Conservation (phyloP, 768 basidiomycete genomes). For the Kwoniella dejecticola region DNA sequence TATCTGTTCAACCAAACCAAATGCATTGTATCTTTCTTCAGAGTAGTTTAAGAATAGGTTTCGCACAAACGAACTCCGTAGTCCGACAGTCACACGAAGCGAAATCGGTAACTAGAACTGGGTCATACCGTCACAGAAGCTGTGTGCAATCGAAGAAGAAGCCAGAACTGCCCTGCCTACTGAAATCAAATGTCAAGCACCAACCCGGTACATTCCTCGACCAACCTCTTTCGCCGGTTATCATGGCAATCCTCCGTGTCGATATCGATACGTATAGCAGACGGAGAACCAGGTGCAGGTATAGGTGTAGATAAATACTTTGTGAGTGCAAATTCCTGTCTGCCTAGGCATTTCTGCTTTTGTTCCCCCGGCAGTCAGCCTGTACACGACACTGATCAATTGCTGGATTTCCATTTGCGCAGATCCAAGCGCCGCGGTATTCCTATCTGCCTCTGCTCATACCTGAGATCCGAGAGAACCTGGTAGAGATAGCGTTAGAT, state of each 20-base stretch:
- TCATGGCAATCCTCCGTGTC: constrained; percentile 91
- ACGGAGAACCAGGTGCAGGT: constrained; percentile 84
- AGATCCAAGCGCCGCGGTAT: constrained; percentile 75
- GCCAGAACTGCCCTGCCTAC: too few species aligned
- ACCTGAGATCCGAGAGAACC: constrained; percentile 81
- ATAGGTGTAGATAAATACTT: constrained; percentile 91
- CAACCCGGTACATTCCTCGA: constrained; percentile 39
- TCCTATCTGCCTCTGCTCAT: constrained; percentile 89
- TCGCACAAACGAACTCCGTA: too few species aligned
- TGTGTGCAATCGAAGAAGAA: too few species aligned
- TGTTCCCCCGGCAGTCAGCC: too few species aligned
- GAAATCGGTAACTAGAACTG: too few species aligned
- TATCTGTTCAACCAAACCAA: too few species aligned
- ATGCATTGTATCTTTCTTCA: too few species aligned
- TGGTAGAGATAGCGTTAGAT: constrained; percentile 90
- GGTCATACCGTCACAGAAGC: too few species aligned
- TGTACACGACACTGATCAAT: too few species aligned
- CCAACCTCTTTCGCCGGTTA: constrained; percentile 75
- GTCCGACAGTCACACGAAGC: too few species aligned
- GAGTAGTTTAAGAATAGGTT: too few species aligned
- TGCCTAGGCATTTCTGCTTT: background rate
- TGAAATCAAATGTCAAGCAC: constrained; percentile 4
- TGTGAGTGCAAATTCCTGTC: constrained; percentile 39
- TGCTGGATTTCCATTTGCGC: constrained; percentile 1
- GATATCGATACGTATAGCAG: constrained; percentile 82